Evolutionary conservation across 1,139 yeast species (phyloP).

Genomic region (Hansenula lynferdii): DNA sequence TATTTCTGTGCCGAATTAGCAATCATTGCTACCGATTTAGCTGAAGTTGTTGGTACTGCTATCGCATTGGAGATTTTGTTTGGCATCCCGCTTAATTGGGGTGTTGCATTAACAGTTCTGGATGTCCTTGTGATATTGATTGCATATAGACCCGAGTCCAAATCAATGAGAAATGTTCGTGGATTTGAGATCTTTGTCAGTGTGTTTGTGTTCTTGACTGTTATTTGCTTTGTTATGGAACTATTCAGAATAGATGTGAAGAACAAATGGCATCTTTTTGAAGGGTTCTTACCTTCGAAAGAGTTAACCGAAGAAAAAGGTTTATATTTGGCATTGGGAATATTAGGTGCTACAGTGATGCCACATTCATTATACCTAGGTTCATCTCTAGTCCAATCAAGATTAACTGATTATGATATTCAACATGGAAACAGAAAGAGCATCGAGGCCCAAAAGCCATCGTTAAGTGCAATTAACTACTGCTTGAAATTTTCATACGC

Average conservation of each 20-base stretch:
- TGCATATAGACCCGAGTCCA: slow-evolving; percentile 88
- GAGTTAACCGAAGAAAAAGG: slow-evolving; percentile 77
- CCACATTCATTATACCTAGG: slow-evolving; percentile 94
- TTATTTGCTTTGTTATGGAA: slow-evolving; percentile 79
- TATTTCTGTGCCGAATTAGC: slow-evolving; percentile 82
- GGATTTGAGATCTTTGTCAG: slow-evolving; percentile 82
- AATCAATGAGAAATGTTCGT: slow-evolving; percentile 66
- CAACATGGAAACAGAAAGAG: slow-evolving; percentile 37
- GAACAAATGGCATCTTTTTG: slow-evolving; percentile 47
- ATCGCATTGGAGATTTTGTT: slow-evolving; percentile 81
- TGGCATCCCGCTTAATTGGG: slow-evolving; percentile 68
- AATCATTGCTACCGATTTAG: slow-evolving; percentile 87
- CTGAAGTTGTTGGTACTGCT: slow-evolving; percentile 93
- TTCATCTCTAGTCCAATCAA: slow-evolving; percentile 87
- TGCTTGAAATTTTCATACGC: slow-evolving; percentile 70
- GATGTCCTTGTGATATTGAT: slow-evolving; percentile 82
- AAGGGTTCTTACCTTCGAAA: slow-evolving; percentile 77
- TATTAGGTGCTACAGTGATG: slow-evolving; percentile 97
- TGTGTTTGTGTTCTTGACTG: slow-evolving; percentile 73
- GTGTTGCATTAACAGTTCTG: slow-evolving; percentile 76
- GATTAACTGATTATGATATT: slow-evolving; percentile 76
- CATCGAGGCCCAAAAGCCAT: slow-evolving; percentile 42
- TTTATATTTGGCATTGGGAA: slow-evolving; percentile 80
- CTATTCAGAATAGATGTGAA: slow-evolving; percentile 59
- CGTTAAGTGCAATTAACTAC: slow-evolving; percentile 64